These are phyloP conservation scores for Dactylellina sp. DNA, from an alignment of 2,329 filamentous ascomycete species.

Conservation along the genomic window DNA sequence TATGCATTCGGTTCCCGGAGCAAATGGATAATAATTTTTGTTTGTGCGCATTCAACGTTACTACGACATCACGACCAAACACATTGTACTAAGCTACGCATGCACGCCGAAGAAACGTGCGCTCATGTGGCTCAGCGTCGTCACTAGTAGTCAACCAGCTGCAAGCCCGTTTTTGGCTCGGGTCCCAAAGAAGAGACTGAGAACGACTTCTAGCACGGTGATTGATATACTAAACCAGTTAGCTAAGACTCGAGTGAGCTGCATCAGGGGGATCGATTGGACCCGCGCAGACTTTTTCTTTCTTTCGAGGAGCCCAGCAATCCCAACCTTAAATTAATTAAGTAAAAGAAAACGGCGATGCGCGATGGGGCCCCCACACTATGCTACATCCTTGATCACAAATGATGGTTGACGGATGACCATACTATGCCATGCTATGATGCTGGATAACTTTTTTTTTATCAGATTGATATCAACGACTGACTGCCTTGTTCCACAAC, in stretches of 20 bases:
- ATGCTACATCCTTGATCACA: constrained; percentile 16
- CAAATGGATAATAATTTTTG: too few species aligned
- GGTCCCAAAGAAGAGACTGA: constrained; percentile 9
- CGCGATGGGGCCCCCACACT: constrained; percentile 33
- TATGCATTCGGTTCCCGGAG: too few species aligned
- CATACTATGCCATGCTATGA: constrained; percentile 1
- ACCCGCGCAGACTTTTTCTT: constrained; percentile 4
- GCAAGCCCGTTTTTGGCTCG: constrained; percentile 1
- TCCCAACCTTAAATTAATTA: constrained; percentile 51
- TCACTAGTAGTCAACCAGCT: not conserved
- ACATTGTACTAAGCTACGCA: not conserved
- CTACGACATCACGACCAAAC: constrained; percentile 12
- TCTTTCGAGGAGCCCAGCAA: constrained; percentile 10
- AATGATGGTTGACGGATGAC: not conserved
- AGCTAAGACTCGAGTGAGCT: constrained; percentile 5
- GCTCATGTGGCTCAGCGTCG: too few species aligned
- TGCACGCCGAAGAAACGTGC: too few species aligned
- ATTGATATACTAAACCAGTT: constrained; percentile 12
- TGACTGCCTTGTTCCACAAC: constrained; percentile 21
- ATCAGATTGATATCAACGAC: not conserved
- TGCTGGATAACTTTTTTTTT: too few species aligned
- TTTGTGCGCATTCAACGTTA: constrained; percentile 2
- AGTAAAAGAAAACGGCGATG: constrained; percentile 28
- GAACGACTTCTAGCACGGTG: too few species aligned
- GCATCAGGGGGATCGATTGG: constrained; percentile 11